phyloP scores from a whole-genome alignment of 306 rosid genomes.

The Acacia confusa region DNA sequence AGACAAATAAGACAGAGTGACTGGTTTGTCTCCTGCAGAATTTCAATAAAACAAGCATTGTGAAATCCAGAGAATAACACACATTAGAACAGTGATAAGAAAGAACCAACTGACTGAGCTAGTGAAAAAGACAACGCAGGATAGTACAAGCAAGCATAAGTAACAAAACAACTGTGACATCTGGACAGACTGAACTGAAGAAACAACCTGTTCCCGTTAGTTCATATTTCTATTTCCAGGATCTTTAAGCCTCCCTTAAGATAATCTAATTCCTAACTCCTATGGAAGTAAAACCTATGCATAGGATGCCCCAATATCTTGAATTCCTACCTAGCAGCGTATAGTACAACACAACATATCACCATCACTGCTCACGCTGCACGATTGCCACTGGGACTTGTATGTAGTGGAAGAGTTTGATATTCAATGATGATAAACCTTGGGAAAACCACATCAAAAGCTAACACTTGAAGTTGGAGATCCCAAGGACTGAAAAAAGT shows the following conservation, averaged over 20 bases:
- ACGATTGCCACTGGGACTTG: not conserved
- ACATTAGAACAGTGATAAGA: conserved; percentile 16
- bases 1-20: conserved; percentile 13
- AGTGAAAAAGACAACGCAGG: not conserved
- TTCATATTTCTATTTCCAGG: conserved; percentile 7
- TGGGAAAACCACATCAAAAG: not conserved
- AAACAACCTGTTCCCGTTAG: not conserved
- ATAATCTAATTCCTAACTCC: not conserved
- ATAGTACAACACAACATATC: not conserved
- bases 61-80: conserved; percentile 17
- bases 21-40: conserved; percentile 2
- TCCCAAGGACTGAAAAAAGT: not conserved
- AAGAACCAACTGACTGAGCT: conserved; percentile 5
- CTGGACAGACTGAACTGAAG: not conserved
- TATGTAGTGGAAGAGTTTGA: not conserved
- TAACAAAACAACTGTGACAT: conserved; percentile 22
- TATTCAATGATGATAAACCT: not conserved
- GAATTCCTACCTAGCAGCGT: not conserved
- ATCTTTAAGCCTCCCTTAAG: not conserved
- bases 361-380: not conserved
- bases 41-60: conserved; percentile 34
- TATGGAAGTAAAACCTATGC: not conserved
- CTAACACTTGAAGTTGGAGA: not conserved
- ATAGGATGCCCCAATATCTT: not conserved
- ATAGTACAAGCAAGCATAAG: conserved; percentile 8